A percentile compares a stretch with the other conserved stretches of the same genome.
Conservation (phyloP, 129 eudicot species). For the Chrysanthemum seticuspe region DNA sequence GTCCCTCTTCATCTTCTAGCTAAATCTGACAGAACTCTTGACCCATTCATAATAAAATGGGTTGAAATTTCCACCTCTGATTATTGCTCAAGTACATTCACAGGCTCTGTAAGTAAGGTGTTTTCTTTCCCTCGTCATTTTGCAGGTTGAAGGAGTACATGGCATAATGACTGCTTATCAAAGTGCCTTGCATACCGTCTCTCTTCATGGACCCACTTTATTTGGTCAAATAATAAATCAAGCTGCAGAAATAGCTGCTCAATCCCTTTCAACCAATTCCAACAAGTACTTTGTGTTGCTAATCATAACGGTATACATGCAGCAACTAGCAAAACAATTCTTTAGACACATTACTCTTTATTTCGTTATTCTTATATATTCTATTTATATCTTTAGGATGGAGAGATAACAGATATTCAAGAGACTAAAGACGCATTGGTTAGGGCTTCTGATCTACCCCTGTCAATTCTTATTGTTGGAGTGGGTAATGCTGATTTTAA, state of each 20-base stretch:
- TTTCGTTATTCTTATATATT: neutral
- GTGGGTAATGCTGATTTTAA: constrained; percentile 88
- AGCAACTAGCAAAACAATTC: neutral
- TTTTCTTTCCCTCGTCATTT: constrained; percentile 3
- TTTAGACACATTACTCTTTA: neutral
- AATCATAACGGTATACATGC: constrained; percentile 72
- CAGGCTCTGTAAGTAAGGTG: constrained; percentile 11
- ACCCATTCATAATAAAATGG: no score
- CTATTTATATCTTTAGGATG: constrained; percentile 54
- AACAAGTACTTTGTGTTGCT: constrained; percentile 77
- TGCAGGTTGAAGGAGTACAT: constrained; percentile 73
- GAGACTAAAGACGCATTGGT: constrained; percentile 87
- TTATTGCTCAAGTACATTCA: constrained; percentile 4
- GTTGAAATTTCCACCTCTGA: no score
- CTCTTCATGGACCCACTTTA: constrained; percentile 87
- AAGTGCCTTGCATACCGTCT: constrained; percentile 54
- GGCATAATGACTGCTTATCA: constrained; percentile 87
- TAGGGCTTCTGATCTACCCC: constrained; percentile 88
- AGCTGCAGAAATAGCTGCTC: constrained; percentile 87
- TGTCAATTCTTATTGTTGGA: constrained; percentile 88
- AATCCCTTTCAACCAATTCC: constrained; percentile 49
- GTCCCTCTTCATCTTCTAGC: no score
- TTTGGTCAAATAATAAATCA: constrained; percentile 75
- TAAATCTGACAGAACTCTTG: neutral
- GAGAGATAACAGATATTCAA: constrained; percentile 82